These are phyloP conservation scores for Yarrowia divulgata DNA, from an alignment of 805 yeast species.

Conservation along the genomic window DNA sequence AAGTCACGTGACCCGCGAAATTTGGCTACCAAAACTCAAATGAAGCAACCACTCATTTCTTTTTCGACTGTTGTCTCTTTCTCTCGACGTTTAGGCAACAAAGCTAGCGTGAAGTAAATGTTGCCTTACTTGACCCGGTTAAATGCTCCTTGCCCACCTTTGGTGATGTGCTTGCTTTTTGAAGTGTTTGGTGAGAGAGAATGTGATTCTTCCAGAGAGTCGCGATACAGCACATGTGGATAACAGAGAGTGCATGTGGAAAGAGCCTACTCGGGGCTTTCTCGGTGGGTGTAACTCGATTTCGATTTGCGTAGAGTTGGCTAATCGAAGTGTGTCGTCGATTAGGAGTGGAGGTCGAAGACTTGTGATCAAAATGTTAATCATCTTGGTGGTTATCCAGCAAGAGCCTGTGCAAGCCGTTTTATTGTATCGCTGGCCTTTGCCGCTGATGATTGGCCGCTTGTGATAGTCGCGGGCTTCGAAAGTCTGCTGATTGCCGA, in stretches of 20 bases:
- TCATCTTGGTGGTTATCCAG: not conserved
- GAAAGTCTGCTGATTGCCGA: slow-evolving; percentile 27
- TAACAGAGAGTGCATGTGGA: not conserved
- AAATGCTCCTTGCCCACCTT: slow-evolving; percentile 22
- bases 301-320: not conserved
- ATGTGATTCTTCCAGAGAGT: no score
- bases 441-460: slow-evolving; percentile 1
- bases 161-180: not conserved
- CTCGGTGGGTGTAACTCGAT: not conserved
- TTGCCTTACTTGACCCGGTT: slow-evolving; percentile 1
- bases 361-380: slow-evolving; percentile 9
- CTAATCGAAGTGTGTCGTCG: not conserved
- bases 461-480: slow-evolving; percentile 8
- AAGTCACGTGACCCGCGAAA: slow-evolving; percentile 1
- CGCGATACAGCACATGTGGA: not conserved
- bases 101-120: not conserved
- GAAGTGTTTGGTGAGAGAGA: not conserved
- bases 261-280: not conserved
- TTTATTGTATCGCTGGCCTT: not conserved
- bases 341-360: not conserved
- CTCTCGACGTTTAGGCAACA: not conserved
- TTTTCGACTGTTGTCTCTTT: not conserved
- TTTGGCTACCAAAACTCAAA: not conserved
- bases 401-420: not conserved
- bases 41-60: slow-evolving; percentile 6